Evolutionary conservation across 2,329 filamentous ascomycete species (phyloP), one percentile per base, ranked within the genome.

Genomic region (Nannizziopsis barbatae): DNA sequence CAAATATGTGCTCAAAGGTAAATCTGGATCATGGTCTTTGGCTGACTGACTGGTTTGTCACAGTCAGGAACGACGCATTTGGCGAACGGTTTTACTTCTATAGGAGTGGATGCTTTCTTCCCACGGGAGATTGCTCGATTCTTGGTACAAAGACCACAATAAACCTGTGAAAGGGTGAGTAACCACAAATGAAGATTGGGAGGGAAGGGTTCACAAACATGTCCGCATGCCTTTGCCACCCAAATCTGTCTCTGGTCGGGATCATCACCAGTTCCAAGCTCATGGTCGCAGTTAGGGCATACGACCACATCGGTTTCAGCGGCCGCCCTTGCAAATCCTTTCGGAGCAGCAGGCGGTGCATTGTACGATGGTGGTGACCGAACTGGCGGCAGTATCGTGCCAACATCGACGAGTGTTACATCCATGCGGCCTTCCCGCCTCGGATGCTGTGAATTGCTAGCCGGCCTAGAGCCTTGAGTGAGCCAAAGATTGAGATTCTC

Each of bases 181-280:
- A 57, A 31, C 56, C 50, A 35, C 12, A 38, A 35, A 30, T 47
- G 17, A 38, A n/a, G n/a, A 20, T 39, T 6, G 15, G 8, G 30
- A 20, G 38, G 8, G 1, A 4, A 30, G 10, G 20, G 18, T 50
- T 20, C 4, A 33, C 36, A 38, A 72, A 96, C 92, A 70, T 98
- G 92, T 55, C 92, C 92, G 63, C 92, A 98, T 45, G 76, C 76
- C 66, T 89, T 95, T 32, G 92, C 75, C 0, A 92, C 83, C 88
- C 89, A 96, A 53, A 96, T 90, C 58, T 95, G 84, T 60, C 86
- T 81, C 65, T 94, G 88, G 31, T 71, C 62, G 22, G 76, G 71
- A 17, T 74, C 72, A 47, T 74, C 79, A 11, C 88, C 84, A 44
- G 83, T 80, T 5, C 86, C 84, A 12, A 98, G 70, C 66, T 96